Evolutionary conservation across 108 stramenopile species (phyloP).

Genomic region (Nitzschia sp.): DNA sequence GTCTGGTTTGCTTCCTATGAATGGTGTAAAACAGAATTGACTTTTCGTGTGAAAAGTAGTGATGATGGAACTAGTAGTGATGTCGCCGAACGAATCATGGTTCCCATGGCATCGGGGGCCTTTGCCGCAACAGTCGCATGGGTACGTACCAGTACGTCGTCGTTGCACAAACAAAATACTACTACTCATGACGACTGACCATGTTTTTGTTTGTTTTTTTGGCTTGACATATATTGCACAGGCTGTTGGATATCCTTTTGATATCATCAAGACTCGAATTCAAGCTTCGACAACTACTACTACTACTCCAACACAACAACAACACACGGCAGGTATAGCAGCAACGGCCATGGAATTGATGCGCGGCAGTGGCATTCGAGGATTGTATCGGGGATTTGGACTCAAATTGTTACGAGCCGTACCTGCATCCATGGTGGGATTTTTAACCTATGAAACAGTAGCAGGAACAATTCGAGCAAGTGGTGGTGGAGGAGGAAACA

Average conservation of each 20-base stretch:
- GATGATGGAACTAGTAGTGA: slow-evolving; percentile 18
- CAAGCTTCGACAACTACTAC: slow-evolving; percentile 31
- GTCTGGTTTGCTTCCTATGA: slow-evolving; percentile 62
- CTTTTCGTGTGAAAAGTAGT: not conserved
- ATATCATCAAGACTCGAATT: slow-evolving; percentile 86
- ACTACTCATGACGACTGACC: not conserved
- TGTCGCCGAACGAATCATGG: slow-evolving; percentile 53
- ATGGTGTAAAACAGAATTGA: slow-evolving; percentile 12
- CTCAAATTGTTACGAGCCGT: slow-evolving; percentile 72
- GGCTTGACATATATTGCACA: not conserved
- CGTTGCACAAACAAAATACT: not conserved
- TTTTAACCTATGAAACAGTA: slow-evolving; percentile 74
- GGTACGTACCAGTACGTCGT: slow-evolving; percentile 35
- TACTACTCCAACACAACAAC: not conserved
- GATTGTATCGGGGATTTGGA: slow-evolving; percentile 80
- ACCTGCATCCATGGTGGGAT: slow-evolving; percentile 81
- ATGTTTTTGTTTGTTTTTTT: slow-evolving; percentile 1
- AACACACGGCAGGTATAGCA: slow-evolving; percentile 52
- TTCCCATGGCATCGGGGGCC: slow-evolving; percentile 72
- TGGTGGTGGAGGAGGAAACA: too few relatives aligned
- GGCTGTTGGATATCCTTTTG: slow-evolving; percentile 83
- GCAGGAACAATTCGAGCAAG: slow-evolving; percentile 16
- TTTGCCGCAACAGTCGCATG: slow-evolving; percentile 82
- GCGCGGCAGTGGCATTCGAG: slow-evolving; percentile 47
- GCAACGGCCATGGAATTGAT: slow-evolving; percentile 56